Evolutionary conservation across 202 grass and related monocot genomes (phyloP).

Genomic region (Zizania palustris): DNA sequence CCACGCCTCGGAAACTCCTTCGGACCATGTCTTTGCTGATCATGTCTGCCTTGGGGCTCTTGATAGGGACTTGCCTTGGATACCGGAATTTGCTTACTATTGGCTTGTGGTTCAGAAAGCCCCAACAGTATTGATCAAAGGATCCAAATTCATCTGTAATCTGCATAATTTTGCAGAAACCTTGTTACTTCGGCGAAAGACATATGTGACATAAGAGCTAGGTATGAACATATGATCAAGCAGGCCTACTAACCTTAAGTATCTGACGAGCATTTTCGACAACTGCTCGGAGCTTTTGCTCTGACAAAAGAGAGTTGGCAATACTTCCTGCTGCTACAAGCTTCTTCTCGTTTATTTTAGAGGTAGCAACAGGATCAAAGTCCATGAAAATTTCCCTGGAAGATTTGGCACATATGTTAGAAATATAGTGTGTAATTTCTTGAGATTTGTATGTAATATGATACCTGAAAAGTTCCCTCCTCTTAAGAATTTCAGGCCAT

Average conservation of each 20-base stretch:
- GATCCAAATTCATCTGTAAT: slow-evolving; percentile 80
- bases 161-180: slow-evolving; percentile 16
- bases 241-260: slow-evolving; percentile 60
- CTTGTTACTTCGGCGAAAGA: no score
- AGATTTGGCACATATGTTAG: slow-evolving; percentile 8
- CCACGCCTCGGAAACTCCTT: slow-evolving; percentile 80
- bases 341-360: slow-evolving; percentile 92
- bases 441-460: slow-evolving; percentile 24
- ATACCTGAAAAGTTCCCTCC: slow-evolving; percentile 83
- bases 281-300: slow-evolving; percentile 81
- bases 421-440: background rate
- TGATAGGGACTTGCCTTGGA: slow-evolving; percentile 80
- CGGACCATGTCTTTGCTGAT: slow-evolving; percentile 96
- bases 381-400: slow-evolving; percentile 93
- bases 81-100: slow-evolving; percentile 81
- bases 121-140: slow-evolving; percentile 89
- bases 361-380: slow-evolving; percentile 81
- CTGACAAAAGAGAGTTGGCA: slow-evolving; percentile 77
- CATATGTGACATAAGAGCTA: background rate
- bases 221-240: slow-evolving; percentile 6
- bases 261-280: slow-evolving; percentile 88
- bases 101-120: slow-evolving; percentile 81
- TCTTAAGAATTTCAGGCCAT: slow-evolving; percentile 88
- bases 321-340: slow-evolving; percentile 71
- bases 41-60: slow-evolving; percentile 77